Conservation (phyloP, 148 eudicot species). For the Spergularia bocconei region DNA sequence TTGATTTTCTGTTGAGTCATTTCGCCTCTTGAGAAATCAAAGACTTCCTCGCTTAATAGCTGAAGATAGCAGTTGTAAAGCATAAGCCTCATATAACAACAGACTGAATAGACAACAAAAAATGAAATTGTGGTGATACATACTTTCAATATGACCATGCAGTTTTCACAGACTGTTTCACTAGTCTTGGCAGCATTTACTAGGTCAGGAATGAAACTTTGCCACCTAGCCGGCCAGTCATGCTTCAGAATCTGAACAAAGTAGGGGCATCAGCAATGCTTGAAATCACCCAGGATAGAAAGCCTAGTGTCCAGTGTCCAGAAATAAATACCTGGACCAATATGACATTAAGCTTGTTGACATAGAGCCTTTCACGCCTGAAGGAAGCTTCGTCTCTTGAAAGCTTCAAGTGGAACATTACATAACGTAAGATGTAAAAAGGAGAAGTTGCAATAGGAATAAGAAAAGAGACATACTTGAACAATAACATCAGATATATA, state of each 20-base stretch:
- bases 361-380: slow-evolving; percentile 88
- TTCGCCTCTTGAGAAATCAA: slow-evolving; percentile 99
- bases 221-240: slow-evolving; percentile 97
- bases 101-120: not conserved
- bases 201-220: slow-evolving; percentile 90
- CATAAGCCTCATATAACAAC: slow-evolving; percentile 14
- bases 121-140: not conserved
- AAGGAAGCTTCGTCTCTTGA: slow-evolving; percentile 86
- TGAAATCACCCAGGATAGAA: not conserved
- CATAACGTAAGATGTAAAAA: not conserved
- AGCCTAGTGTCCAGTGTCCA: not conserved
- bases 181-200: slow-evolving; percentile 92
- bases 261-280: not conserved
- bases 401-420: slow-evolving; percentile 43
- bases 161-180: slow-evolving; percentile 97
- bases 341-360: slow-evolving; percentile 84
- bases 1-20: slow-evolving; percentile 98
- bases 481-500: slow-evolving; percentile 96
- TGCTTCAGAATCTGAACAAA: slow-evolving; percentile 83
- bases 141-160: slow-evolving; percentile 98
- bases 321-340: slow-evolving; percentile 72
- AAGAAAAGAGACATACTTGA: slow-evolving; percentile 45
- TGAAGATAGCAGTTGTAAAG: slow-evolving; percentile 25
- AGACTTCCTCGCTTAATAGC: slow-evolving; percentile 97
- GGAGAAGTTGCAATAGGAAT: not conserved